Conservation (phyloP, 2,329 filamentous ascomycete genomes). For the Pestalotiopsis sp. region DNA sequence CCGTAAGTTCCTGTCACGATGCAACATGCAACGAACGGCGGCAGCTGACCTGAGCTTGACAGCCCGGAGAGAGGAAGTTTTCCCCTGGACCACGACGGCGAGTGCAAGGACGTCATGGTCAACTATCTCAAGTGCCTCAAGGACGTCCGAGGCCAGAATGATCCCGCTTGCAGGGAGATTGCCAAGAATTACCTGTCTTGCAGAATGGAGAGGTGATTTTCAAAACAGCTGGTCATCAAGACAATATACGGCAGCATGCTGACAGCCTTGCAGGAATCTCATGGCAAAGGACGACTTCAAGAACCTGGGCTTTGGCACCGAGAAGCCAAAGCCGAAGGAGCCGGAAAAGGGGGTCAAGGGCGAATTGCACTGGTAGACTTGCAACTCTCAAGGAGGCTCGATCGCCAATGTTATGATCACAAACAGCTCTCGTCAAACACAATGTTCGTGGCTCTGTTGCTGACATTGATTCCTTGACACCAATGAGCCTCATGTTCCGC, state of each 20-base stretch:
- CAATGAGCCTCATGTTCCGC: background rate
- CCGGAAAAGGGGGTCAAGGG: conserved; percentile 32
- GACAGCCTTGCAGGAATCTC: conserved; percentile 66
- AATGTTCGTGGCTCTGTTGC: background rate
- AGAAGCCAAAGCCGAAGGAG: conserved; percentile 25
- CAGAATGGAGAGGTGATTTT: conserved; percentile 86
- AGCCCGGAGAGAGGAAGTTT: conserved; percentile 93
- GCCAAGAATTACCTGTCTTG: conserved; percentile 90
- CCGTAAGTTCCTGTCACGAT: conserved; percentile 54
- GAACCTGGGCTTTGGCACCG: conserved; percentile 76
- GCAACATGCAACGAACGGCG: background rate
- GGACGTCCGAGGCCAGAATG: conserved; percentile 79
- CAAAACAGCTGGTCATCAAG: background rate
- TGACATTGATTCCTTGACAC: background rate
- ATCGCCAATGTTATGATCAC: background rate
- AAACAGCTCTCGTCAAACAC: background rate
- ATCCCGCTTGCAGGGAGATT: conserved; percentile 79
- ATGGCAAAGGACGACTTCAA: conserved; percentile 97
- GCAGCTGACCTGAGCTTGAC: conserved; percentile 1
- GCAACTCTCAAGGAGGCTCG: background rate
- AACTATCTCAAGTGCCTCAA: conserved; percentile 88
- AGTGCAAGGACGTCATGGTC: conserved; percentile 89
- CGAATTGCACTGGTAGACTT: conserved; percentile 33
- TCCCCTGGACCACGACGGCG: conserved; percentile 94
- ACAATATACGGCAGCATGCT: background rate